phyloP scores from a whole-genome alignment of 2,329 filamentous ascomycete genomes.

The Alternaria gansuensis region DNA sequence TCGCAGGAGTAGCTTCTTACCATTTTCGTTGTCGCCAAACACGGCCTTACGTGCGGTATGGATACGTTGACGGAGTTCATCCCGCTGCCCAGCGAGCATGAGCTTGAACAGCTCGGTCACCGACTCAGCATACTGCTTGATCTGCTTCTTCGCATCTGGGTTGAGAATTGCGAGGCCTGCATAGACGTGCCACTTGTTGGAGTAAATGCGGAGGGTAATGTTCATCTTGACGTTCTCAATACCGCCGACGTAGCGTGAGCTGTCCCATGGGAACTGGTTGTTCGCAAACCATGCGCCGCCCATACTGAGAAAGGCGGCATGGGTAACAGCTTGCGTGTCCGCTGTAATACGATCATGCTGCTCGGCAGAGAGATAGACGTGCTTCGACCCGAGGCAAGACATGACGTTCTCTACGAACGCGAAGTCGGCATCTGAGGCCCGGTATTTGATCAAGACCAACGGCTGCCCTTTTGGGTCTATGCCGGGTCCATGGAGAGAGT shows the following conservation, averaged over 20 bases:
- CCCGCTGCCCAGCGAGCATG: conserved; percentile 85
- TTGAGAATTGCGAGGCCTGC: conserved; percentile 97
- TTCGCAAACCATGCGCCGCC: conserved; percentile 97
- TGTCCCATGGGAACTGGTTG: conserved; percentile 95
- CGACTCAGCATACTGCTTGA: conserved; percentile 89
- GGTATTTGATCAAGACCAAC: conserved; percentile 92
- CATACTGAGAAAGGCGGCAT: conserved; percentile 95
- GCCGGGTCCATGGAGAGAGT: conserved; percentile 92
- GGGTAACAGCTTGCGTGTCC: conserved; percentile 97
- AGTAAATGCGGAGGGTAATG: conserved; percentile 94
- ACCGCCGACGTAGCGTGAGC: conserved; percentile 92
- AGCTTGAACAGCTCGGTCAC: conserved; percentile 96
- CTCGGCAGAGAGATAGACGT: conserved; percentile 84
- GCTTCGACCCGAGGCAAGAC: conserved; percentile 82
- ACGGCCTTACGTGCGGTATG: conserved; percentile 80
- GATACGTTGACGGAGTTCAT: conserved; percentile 77
- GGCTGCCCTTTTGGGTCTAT: conserved; percentile 90
- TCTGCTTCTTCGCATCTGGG: conserved; percentile 89
- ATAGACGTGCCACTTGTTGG: conserved; percentile 99
- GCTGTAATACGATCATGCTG: conserved; percentile 97
- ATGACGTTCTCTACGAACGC: conserved; percentile 82
- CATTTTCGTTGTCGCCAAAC: conserved; percentile 63
- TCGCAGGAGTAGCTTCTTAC: conserved; percentile 74
- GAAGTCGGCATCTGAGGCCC: conserved; percentile 79
- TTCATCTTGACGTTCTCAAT: conserved; percentile 99